Conservation (phyloP, 2,329 filamentous ascomycete genomes). For the Fusarium sp. region DNA sequence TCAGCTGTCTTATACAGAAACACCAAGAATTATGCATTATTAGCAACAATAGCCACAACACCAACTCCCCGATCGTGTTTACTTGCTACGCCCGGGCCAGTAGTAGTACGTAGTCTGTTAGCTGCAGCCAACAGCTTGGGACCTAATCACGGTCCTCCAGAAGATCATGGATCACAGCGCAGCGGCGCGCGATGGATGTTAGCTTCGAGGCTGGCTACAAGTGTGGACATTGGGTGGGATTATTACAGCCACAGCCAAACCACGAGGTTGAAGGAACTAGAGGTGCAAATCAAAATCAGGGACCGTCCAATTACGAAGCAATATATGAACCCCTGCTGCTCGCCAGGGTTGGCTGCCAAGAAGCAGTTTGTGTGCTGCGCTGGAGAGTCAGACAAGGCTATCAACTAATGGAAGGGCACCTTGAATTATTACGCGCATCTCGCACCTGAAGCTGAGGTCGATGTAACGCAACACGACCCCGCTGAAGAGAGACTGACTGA, state of each 20-base stretch:
- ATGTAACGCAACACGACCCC: constrained; percentile 40
- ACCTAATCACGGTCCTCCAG: constrained; percentile 30
- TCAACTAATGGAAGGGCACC: not conserved
- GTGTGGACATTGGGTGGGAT: not conserved
- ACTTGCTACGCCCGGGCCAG: constrained; percentile 23
- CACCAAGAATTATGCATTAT: not conserved
- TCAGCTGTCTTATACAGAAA: not conserved
- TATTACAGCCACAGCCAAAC: not conserved
- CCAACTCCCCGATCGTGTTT: constrained; percentile 7
- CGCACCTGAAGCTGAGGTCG: constrained; percentile 44
- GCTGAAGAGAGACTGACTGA: constrained; percentile 8
- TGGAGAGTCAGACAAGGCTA: constrained; percentile 7
- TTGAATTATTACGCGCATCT: constrained; percentile 19
- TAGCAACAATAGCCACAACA: not conserved
- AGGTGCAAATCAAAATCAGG: constrained; percentile 15
- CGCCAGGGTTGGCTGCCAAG: constrained; percentile 6
- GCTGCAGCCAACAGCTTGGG: constrained; percentile 27
- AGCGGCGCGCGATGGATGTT: constrained; percentile 5
- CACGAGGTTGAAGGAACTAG: constrained; percentile 5
- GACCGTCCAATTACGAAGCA: constrained; percentile 21
- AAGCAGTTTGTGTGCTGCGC: not conserved
- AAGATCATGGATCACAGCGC: constrained; percentile 22
- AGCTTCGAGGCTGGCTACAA: not conserved
- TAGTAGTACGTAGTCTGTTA: not conserved
- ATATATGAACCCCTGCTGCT: constrained; percentile 23